These are phyloP conservation scores for Triangularia verruculosa DNA, from an alignment of 2,329 filamentous ascomycete species.

Conservation along the genomic window DNA sequence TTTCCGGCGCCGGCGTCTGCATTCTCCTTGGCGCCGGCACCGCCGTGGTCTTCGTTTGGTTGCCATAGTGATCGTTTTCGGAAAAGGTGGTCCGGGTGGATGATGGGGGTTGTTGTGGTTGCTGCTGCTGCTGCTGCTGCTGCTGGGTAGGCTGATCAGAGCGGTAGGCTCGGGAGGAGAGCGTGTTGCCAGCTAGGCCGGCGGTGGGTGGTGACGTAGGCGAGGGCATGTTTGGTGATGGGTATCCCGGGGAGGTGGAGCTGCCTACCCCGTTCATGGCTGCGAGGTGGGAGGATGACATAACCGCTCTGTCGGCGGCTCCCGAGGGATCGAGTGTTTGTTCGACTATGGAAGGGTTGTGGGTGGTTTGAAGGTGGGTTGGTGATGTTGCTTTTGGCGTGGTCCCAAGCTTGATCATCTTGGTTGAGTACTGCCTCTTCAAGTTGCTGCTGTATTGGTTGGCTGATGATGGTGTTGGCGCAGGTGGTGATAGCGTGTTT, in stretches of 20 bases:
- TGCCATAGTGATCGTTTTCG: slow-evolving; percentile 43
- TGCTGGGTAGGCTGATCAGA: slow-evolving; percentile 40
- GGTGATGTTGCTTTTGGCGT: slow-evolving; percentile 76
- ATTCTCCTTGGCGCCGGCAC: slow-evolving; percentile 52
- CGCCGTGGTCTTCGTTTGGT: slow-evolving; percentile 37
- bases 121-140: not conserved
- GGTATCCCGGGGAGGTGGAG: slow-evolving; percentile 52
- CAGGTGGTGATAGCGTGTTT: slow-evolving; percentile 53
- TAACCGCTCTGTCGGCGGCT: slow-evolving; percentile 63
- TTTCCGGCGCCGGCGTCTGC: slow-evolving; percentile 62
- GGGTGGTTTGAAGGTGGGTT: slow-evolving; percentile 66
- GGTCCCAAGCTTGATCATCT: slow-evolving; percentile 68
- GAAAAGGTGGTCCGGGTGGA: slow-evolving; percentile 53
- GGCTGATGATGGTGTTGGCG: slow-evolving; percentile 52
- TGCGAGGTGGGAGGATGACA: slow-evolving; percentile 67
- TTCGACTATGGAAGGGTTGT: slow-evolving; percentile 63
- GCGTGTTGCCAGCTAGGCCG: slow-evolving; percentile 46
- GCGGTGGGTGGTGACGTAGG: slow-evolving; percentile 64
- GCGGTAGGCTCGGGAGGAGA: slow-evolving; percentile 60
- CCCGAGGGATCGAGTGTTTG: slow-evolving; percentile 66
- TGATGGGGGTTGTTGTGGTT: slow-evolving; percentile 47
- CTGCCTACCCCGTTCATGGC: slow-evolving; percentile 64
- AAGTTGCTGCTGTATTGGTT: slow-evolving; percentile 54
- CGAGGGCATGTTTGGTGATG: slow-evolving; percentile 66
- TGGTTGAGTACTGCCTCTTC: slow-evolving; percentile 71